phyloP scores from a whole-genome alignment of 192 early-diverging fungal species.

The Paraglomus brasilianum region DNA sequence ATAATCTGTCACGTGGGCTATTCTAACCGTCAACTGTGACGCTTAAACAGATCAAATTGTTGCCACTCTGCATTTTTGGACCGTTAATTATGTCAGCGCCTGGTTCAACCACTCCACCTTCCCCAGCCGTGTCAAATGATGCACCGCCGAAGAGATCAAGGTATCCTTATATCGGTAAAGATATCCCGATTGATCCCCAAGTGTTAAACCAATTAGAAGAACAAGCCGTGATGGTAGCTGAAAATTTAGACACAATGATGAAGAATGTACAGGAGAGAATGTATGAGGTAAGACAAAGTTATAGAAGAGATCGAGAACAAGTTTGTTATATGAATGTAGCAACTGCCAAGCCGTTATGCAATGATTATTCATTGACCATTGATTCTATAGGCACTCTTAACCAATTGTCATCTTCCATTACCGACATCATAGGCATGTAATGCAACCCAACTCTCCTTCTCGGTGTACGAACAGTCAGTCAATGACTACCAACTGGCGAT shows the following conservation, averaged over 20 bases:
- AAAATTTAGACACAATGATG: slow-evolving; percentile 22
- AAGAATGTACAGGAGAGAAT: slow-evolving; percentile 19
- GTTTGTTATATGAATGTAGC: background rate
- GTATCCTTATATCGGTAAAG: background rate
- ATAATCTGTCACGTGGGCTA: no score
- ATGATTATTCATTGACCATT: no score
- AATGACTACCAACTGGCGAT: background rate
- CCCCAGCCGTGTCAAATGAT: no score
- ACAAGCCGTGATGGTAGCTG: slow-evolving; percentile 9
- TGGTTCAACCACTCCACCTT: no score
- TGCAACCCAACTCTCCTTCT: slow-evolving; percentile 12
- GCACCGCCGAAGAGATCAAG: background rate
- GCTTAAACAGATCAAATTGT: no score
- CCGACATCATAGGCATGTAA: slow-evolving; percentile 5
- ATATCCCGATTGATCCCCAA: background rate
- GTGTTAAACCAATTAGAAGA: slow-evolving; percentile 22
- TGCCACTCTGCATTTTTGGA: no score
- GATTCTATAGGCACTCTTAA: no score
- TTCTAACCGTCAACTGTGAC: no score
- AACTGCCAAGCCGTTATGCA: no score
- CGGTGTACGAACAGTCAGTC: slow-evolving; percentile 15
- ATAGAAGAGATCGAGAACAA: background rate
- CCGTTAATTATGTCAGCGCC: no score
- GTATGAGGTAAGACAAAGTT: slow-evolving; percentile 1
- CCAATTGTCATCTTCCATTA: no score